Conservation (phyloP, 495 filamentous ascomycete species). For the Bacidia rubella region DNA sequence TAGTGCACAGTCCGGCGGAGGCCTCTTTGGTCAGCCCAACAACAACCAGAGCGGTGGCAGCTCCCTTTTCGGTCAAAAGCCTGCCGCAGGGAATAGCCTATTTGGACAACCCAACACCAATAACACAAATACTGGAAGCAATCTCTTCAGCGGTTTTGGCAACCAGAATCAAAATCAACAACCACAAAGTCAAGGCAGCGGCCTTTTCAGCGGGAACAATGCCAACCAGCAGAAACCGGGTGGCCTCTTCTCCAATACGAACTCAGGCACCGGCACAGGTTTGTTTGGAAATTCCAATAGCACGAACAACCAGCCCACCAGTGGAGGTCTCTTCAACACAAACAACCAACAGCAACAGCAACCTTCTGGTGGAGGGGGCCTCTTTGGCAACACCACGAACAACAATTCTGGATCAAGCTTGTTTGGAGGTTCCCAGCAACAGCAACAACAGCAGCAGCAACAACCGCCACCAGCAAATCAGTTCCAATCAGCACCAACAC, state of each 20-base stretch:
- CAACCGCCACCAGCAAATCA: slow-evolving; percentile 25
- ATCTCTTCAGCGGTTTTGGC: slow-evolving; percentile 16
- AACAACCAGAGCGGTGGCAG: slow-evolving; percentile 19
- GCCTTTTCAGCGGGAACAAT: slow-evolving; percentile 31
- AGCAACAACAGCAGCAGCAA: slow-evolving; percentile 30
- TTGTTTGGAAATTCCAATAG: slow-evolving; percentile 24
- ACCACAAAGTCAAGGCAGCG: slow-evolving; percentile 25
- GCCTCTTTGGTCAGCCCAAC: slow-evolving; percentile 29
- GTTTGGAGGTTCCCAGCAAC: slow-evolving; percentile 45
- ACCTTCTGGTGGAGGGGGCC: slow-evolving; percentile 20
- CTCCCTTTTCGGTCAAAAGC: slow-evolving; percentile 30
- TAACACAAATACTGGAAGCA: slow-evolving; percentile 11
- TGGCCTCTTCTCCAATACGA: slow-evolving; percentile 33
- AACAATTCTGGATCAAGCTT: slow-evolving; percentile 39
- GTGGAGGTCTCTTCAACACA: slow-evolving; percentile 45
- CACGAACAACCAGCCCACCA: slow-evolving; percentile 31
- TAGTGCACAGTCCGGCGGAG: slow-evolving; percentile 24
- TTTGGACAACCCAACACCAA: slow-evolving; percentile 27
- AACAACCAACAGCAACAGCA: slow-evolving; percentile 50
- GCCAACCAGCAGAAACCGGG: slow-evolving; percentile 34
- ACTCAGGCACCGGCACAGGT: slow-evolving; percentile 22
- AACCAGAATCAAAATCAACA: slow-evolving; percentile 26
- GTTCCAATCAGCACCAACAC: slow-evolving; percentile 44
- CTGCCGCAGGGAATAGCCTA: slow-evolving; percentile 23
- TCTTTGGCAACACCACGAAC: slow-evolving; percentile 28